Evolutionary conservation across 1,284 basidiomycete genomes (phyloP).

Genomic region (Heterobasidion occidentale): DNA sequence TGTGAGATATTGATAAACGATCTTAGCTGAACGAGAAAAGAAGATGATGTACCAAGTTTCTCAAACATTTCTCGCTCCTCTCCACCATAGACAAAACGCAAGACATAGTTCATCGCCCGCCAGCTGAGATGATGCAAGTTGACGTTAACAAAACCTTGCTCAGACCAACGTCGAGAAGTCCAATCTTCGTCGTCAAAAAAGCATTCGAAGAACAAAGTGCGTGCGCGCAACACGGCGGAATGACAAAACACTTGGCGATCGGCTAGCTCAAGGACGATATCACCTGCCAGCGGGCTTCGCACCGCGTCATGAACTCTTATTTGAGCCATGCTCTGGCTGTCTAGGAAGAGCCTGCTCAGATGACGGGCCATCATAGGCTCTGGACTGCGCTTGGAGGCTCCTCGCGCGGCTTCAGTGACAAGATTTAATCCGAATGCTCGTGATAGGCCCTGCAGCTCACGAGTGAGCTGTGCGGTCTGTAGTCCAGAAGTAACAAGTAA

Average conservation of each 20-base stretch:
- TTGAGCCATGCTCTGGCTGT: conserved; percentile 8
- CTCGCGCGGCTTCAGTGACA: conserved; percentile 47
- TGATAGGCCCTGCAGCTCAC: conserved; percentile 53
- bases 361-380: conserved; percentile 39
- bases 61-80: conserved; percentile 71
- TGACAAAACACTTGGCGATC: conserved; percentile 69
- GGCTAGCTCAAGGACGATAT: conserved; percentile 70
- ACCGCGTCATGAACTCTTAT: conserved; percentile 20
- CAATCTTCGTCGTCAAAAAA: conserved; percentile 85
- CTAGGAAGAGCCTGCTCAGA: conserved; percentile 34
- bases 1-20: conserved; percentile 18
- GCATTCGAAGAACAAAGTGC: conserved; percentile 82
- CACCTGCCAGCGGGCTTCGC: conserved; percentile 27
- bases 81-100: conserved; percentile 79
- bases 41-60: conserved; percentile 45
- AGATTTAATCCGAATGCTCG: conserved; percentile 44
- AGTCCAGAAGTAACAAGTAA: conserved; percentile 33
- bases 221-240: conserved; percentile 71
- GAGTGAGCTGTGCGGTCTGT: conserved; percentile 44
- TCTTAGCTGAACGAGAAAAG: not conserved
- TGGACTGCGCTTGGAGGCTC: conserved; percentile 41
- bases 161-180: conserved; percentile 59
- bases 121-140: conserved; percentile 72
- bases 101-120: conserved; percentile 71
- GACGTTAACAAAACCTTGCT: conserved; percentile 50